Conservation (phyloP, 2,329 filamentous ascomycete species). For the Arthrinium puccinioides region DNA sequence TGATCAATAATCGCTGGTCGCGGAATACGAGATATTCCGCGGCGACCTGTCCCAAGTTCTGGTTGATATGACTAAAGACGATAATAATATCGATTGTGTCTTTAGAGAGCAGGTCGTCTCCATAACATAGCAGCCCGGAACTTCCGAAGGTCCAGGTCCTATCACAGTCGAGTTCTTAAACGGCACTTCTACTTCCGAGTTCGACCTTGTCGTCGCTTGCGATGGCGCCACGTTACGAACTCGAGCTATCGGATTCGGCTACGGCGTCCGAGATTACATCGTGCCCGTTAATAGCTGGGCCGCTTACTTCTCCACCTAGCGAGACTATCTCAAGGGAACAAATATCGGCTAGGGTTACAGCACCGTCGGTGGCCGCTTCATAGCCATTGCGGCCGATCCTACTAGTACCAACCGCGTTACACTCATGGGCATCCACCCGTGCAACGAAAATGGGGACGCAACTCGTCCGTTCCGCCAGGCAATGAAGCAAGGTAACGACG, state of each 20-base stretch:
- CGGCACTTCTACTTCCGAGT: constrained; percentile 25
- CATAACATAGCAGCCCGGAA: constrained; percentile 22
- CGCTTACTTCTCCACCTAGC: constrained; percentile 32
- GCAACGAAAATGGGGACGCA: constrained; percentile 12
- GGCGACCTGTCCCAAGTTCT: constrained; percentile 45
- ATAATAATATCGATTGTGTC: constrained; percentile 26
- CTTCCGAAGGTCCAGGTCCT: constrained; percentile 7
- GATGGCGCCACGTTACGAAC: constrained; percentile 45
- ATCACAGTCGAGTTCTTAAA: constrained; percentile 33
- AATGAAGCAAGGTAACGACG: constrained; percentile 19
- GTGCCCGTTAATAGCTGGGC: constrained; percentile 28
- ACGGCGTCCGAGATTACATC: constrained; percentile 30
- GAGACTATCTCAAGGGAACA: constrained; percentile 29
- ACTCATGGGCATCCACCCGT: constrained; percentile 28
- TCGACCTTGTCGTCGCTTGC: constrained; percentile 44
- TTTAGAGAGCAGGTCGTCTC: constrained; percentile 29
- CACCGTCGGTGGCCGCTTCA: constrained; percentile 28
- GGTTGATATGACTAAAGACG: constrained; percentile 32
- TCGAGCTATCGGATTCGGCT: constrained; percentile 28
- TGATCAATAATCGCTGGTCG: constrained; percentile 37
- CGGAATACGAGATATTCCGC: constrained; percentile 54
- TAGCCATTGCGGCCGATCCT: constrained; percentile 27
- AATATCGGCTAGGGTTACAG: constrained; percentile 28
- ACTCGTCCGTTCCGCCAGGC: constrained; percentile 40
- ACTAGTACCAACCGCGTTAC: constrained; percentile 21